A percentile compares a stretch with the other conserved stretches of the same genome.
Conservation (phyloP, 768 basidiomycete genomes). For the Macrolepiota albuminosa region DNA sequence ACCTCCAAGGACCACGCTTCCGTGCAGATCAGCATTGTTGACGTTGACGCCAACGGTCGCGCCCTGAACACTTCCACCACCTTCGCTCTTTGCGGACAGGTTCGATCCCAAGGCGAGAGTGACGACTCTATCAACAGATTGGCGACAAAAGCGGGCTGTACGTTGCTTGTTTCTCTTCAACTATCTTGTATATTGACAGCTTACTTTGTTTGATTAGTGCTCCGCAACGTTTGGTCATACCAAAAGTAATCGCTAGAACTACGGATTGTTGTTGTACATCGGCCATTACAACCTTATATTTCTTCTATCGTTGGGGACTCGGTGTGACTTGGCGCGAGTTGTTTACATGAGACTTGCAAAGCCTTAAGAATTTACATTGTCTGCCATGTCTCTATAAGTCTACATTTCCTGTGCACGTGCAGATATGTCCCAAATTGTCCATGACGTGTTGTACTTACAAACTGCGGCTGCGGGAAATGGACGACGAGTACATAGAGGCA, state of each 20-base stretch:
- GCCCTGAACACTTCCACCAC: slow-evolving; percentile 78
- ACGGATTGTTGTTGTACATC: slow-evolving; percentile 10
- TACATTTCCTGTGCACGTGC: slow-evolving; percentile 1
- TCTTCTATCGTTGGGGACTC: neutral
- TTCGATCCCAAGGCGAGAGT: slow-evolving; percentile 92
- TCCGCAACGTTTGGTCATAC: slow-evolving; percentile 95
- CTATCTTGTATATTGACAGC: neutral
- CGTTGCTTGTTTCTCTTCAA: slow-evolving; percentile 31
- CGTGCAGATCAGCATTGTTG: slow-evolving; percentile 91
- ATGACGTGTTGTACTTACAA: slow-evolving; percentile 9
- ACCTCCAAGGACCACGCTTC: slow-evolving; percentile 99
- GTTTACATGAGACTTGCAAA: neutral
- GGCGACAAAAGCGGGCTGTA: slow-evolving; percentile 92
- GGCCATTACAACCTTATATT: slow-evolving; percentile 9
- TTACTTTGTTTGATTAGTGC: slow-evolving; percentile 48
- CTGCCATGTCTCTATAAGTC: neutral
- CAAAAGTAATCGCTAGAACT: slow-evolving; percentile 62
- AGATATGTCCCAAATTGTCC: neutral
- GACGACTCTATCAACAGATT: slow-evolving; percentile 96
- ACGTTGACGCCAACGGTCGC: slow-evolving; percentile 88
- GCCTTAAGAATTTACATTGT: neutral
- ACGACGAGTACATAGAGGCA: slow-evolving; percentile 16
- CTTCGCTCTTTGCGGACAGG: slow-evolving; percentile 92
- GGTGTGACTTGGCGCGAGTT: neutral
- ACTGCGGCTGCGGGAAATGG: slow-evolving; percentile 15